Evolutionary conservation across 805 yeast genomes (phyloP), one percentile per base, ranked within the genome.

Genomic region (Saccharomycopsis malanga): DNA sequence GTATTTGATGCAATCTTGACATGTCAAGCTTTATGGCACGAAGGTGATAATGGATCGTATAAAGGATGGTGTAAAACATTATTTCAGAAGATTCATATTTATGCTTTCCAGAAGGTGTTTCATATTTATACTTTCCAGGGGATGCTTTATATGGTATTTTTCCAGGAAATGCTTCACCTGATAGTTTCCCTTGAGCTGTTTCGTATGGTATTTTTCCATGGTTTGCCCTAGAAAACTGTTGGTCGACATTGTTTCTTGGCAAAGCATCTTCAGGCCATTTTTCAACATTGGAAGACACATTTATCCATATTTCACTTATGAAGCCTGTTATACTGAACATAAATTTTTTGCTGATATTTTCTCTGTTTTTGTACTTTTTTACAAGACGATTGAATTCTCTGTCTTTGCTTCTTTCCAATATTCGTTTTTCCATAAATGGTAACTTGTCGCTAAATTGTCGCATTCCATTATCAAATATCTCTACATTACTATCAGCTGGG

Each of bases 1-100:
- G 7, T 27, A 27, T 7, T 12, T 9, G 30, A 27, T 9, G 30
- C 30, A 27, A 27, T 27, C 30, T 12, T 9, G 30, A 27, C 10
- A 27, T 7, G 12, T 27, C 7, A 27, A 9, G 7, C 30, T 12
- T 27, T 12, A 12, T 12, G 7, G 30, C 7, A 27, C 30, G 10
- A 27, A 9, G 30, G 30, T 12, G 12, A 36, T 35, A 40, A 42
- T 41, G 45, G 10, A 46, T n/a, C 4, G 49, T 41, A 21, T 40
- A 40, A 6, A 46, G 22, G 4, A 46, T 36, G 3, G 39, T 23
- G 34, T 32, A 32, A 5, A 39, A 32, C 2, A 42, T 44, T 24
- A 40, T 37, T 17, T 37, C 36, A 12, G 30, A 27, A 9, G 30
- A 12, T 27, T 27, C 30, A 7, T 12, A 9, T 9, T 27, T 9